phyloP scores from a whole-genome alignment of 345 rosid species.

The Gossypium anomalum region DNA sequence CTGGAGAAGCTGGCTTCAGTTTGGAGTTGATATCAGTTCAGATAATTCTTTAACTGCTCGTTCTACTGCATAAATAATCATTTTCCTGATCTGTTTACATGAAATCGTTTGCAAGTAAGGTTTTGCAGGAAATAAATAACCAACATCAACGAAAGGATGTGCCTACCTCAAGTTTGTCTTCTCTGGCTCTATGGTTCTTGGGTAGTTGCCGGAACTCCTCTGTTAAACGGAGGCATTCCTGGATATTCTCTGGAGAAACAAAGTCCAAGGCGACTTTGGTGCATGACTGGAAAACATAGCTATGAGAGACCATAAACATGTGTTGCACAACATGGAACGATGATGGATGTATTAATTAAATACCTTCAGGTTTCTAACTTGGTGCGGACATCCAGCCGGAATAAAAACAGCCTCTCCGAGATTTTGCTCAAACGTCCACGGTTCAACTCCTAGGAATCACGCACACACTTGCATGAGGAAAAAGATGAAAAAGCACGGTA shows the following conservation, averaged over 20 bases:
- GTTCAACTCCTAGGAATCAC: constrained; percentile 56
- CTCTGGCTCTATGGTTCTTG: constrained; percentile 67
- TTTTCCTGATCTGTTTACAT: constrained; percentile 64
- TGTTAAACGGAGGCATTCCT: constrained; percentile 68
- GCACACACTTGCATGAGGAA: not conserved
- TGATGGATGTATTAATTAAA: not conserved
- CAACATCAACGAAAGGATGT: not conserved
- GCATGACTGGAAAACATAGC: constrained; percentile 50
- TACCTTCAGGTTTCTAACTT: constrained; percentile 93
- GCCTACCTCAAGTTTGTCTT: constrained; percentile 99
- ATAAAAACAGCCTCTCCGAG: constrained; percentile 91
- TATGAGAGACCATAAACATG: constrained; percentile 6
- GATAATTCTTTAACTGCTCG: constrained; percentile 36
- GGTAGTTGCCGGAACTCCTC: constrained; percentile 90
- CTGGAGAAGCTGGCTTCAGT: not conserved
- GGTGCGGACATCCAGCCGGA: constrained; percentile 98
- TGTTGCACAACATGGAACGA: not conserved
- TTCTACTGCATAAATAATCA: constrained; percentile 59
- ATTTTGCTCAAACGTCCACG: constrained; percentile 85
- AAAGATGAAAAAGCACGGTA: too few relatives aligned
- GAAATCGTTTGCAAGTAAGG: not conserved
- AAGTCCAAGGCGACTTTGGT: constrained; percentile 93
- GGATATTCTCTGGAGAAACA: constrained; percentile 80
- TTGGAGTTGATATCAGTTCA: constrained; percentile 13
- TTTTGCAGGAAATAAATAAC: not conserved